Base-by-base conservation (phyloP, 2,329 filamentous ascomycete genomes). In the Penicillium concentricum region DNA sequence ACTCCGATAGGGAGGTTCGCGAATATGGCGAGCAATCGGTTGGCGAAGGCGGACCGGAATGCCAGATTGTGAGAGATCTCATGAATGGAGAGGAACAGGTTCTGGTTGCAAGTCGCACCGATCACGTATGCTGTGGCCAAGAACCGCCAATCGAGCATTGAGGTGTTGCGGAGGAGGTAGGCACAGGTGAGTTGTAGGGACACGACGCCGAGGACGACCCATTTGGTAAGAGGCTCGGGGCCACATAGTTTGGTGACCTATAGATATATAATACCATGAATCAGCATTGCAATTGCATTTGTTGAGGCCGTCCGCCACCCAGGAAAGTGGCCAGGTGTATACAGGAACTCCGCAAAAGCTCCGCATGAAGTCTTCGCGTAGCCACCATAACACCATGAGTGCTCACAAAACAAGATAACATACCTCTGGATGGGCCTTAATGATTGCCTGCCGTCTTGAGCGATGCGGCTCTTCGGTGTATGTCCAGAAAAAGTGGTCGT, bases 21-120 rank as follows among this genome's bases (percentile, higher is more conserved):
- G 72, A 97, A 86, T 59, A 99, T 90, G 63, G 94, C 94, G 63
- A 97, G 83, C 51, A 96, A 72, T 20, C 94, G 83, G 78, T 99
- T 99, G 59, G 86, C 87, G 41, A 87, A 73, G 1, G 90, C 83
- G 26, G 86, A 92, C 64, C 86, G 86, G 82, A 97, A 97, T 35
- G 93, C 94, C 61, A 99, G 82, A 73, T 99, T 99, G 79, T 99
- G 94, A 16, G 91, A 96, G 74, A 99, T 97, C 78, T 99, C 94
- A 79, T 99, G 94, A 71, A 99, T 99, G 57, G 94, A 92, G 41
- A 99, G 87, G 80, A 99, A 99, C 49, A 97, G 85, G 76, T 99
- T 99, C 81, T 99, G 94, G 81, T 97, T 99, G 53, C 93, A 87
- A 0, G 94, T 97, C 30, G 94, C 94, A 56, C 94, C 94, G 61